phyloP scores from a whole-genome alignment of 1,284 basidiomycete genomes.

The Rhodotorula sp. region DNA sequence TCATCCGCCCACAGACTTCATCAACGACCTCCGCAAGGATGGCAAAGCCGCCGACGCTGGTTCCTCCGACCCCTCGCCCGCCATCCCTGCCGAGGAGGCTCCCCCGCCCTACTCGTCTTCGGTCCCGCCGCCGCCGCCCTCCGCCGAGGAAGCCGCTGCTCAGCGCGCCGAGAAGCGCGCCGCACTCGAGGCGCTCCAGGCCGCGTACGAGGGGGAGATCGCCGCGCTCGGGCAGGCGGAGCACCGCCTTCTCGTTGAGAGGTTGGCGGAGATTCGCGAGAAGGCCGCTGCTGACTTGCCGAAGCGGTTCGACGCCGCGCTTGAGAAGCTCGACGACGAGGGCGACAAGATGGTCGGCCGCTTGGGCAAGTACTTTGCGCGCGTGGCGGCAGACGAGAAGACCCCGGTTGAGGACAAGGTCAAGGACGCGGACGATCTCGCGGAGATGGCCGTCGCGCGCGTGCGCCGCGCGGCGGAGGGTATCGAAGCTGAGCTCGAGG shows the following conservation, averaged over 20 bases:
- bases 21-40: slow-evolving; percentile 39
- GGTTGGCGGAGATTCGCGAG: slow-evolving; percentile 38
- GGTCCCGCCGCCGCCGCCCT: slow-evolving; percentile 13
- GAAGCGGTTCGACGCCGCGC: slow-evolving; percentile 32
- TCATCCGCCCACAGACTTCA: slow-evolving; percentile 27
- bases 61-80: slow-evolving; percentile 4
- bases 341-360: slow-evolving; percentile 40
- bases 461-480: slow-evolving; percentile 33
- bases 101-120: slow-evolving; percentile 21
- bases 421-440: slow-evolving; percentile 21
- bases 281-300: slow-evolving; percentile 40
- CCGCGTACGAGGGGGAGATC: slow-evolving; percentile 44
- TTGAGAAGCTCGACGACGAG: slow-evolving; percentile 39
- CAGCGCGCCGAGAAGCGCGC: slow-evolving; percentile 41
- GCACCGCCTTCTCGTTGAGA: slow-evolving; percentile 35
- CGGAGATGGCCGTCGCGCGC: slow-evolving; percentile 36
- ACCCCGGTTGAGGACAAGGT: slow-evolving; percentile 29
- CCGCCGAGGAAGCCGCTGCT: slow-evolving; percentile 25
- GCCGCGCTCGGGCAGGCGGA: slow-evolving; percentile 41
- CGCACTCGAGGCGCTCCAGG: slow-evolving; percentile 40
- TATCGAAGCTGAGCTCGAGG: slow-evolving; percentile 38
- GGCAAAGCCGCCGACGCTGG: not conserved
- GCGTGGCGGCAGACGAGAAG: slow-evolving; percentile 19
- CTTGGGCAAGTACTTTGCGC: slow-evolving; percentile 34
- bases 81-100: slow-evolving; percentile 5